Base-by-base conservation (phyloP, 1,284 basidiomycete species). In the Ganoderma lingzhi region DNA sequence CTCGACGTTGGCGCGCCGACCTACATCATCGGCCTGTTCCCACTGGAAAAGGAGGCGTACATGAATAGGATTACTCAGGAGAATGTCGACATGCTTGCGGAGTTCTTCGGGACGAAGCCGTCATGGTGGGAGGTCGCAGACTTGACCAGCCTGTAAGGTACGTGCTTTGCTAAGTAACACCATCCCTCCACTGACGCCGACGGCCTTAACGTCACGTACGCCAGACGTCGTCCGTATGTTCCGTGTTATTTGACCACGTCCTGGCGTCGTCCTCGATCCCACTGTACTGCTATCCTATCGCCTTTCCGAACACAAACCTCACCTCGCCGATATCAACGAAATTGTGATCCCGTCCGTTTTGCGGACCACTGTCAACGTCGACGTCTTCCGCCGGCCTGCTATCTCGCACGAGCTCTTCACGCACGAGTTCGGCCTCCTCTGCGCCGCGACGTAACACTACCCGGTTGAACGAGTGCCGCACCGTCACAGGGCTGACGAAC, bases 401-500 rank as follows among this genome's bases (percentile, higher is more conserved):
- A 81, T 53, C 0, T 80, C 82, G 8, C 71, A 80, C 10, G 76
- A 79, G 28, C 78, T 88, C 45, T 77, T 88, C 15, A 81, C 83
- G 39, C 90, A 91, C 71, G 86, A 83, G 12, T 73, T 87, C n/a
- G 77, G 80, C 19, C 79, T 89, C 14, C 73, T 89, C 8, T 76
- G 83, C 0, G 77, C 76, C 17, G 78, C 82, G 28, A 82, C 84
- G 0, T 75, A 85, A 30, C 82, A 86, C 70, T 85, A 81, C 65
- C 71, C 82, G 9, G 76, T 23, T 23, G 23, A 76, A 79, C n/a
- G 81, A 84, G 0, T 85, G 83, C 76, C 78, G 82, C 64, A 83
- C 76, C 78, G 82, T 82, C 65, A 81, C 84, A 0, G 77, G 82
- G 0, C 75, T 85, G 32, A 76, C 85, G n/a, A 79, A 81, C 19